Base-by-base conservation (phyloP, 139 green algal species). In the Ettlia oleoabundans region DNA sequence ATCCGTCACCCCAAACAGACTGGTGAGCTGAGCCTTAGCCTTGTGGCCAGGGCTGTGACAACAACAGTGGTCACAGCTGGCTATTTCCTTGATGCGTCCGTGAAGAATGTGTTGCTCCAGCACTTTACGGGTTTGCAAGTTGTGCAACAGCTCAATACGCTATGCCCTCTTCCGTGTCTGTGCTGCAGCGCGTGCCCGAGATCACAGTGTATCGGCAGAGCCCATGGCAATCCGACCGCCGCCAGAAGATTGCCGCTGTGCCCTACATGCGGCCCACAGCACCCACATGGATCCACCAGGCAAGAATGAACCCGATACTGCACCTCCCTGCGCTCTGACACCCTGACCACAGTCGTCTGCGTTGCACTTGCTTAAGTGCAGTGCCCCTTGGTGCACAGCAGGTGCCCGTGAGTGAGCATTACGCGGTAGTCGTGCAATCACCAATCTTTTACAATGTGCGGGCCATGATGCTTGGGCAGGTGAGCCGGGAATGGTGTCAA, bases 241-340 rank as follows among this genome's bases (percentile, higher is more conserved):
- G 87, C 1, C 5, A 74, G 38, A 52, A 78, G 42, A 62, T 92
- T 58, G 88, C 88, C 1, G 51, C 82, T 15, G 80, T 92, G n/a
- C 77, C 78, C 4, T 78, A 82, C 58, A 32, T 76, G 15, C 88
- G 86, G 3, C 43, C 86, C 51, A 83, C 83, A 18, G 22, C 52
- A 1, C 91, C 93, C 24, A 85, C 85, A 4, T 97, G 93, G 93
- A 83, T 97, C 24, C 93, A 97, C 67, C 88, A 95, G 65, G 75
- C 65, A 52, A 10, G 67, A n/a, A n/a, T n/a, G n/a, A n/a, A n/a
- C n/a, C n/a, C n/a, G n/a, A n/a, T n/a, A n/a, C 28, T 32, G 7
- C 68, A 30, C 26, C 68, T 61, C 13, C 38, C 24, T 55, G 37
- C 55, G 41, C 4, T 6, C 15, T 69, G 15, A 58, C 47, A 15